Base-by-base conservation (phyloP, 805 yeast genomes). In the Starmera amethionina region DNA sequence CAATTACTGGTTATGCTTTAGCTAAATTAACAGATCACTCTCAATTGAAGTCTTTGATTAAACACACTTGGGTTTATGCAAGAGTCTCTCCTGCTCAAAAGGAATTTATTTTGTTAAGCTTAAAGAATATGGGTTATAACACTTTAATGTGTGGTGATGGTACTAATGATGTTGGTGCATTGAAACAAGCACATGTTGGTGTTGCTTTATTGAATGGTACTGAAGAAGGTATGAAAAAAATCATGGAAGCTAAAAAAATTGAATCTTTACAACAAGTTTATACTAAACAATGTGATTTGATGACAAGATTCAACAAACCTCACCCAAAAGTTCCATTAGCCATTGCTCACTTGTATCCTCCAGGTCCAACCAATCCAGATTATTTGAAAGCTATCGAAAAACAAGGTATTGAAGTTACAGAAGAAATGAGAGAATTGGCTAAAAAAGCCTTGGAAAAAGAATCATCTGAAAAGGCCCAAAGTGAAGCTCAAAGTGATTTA, bases 101-200 rank as follows among this genome's bases (percentile, higher is more conserved):
- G 65, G 98, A 93, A 64, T 87, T 82, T 50, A 79, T 93, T 52
- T 70, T 93, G 54, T 81, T 79, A 46, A 75, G 88, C 32, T 75
- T 86, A 60, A 93, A 90, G 62, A 80, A 77, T 46, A 73, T 86
- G 59, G 96, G 96, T 22, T 93, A 90, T 64, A 82, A 77, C 56
- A 93, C 97, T 19, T 73, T 93, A 53, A 93, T 93, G 98, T 93
- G 98, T 65, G 98, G 98, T 71, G 98, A 93, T 65, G 98, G 98
- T 65, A 93, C 98, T n/a, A 93, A 93, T 59, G 98, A 93, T 70
- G 98, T 93, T 38, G 98, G 98, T 63, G 98, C 98, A 40, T 75
- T 93, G 65, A 93, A 93, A 63, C 97, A 93, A 68, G 97, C 98
- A 2, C 95, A 93, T 57, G 82, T 93, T 56, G 98, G 98, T 70